Conservation (phyloP, 768 basidiomycete species). For the Hemileccinum impolitum region DNA sequence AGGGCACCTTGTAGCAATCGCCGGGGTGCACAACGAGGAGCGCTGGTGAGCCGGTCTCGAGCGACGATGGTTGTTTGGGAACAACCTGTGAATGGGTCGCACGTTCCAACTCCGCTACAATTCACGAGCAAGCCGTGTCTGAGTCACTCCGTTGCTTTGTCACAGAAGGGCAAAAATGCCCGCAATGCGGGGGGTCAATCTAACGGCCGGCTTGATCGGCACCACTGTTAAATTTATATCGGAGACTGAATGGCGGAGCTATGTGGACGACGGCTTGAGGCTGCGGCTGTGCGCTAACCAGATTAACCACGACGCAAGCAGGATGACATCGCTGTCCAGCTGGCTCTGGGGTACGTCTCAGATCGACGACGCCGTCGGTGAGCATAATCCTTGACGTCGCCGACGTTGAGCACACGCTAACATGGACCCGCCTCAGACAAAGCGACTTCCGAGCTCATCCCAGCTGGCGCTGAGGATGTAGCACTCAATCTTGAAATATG, state of each 20-base stretch:
- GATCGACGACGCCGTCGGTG: conserved; percentile 80
- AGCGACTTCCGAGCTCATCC: conserved; percentile 88
- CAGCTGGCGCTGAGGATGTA: conserved; percentile 83
- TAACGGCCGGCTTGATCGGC: conserved; percentile 7
- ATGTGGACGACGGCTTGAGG: conserved; percentile 12
- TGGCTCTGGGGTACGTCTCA: conserved; percentile 83
- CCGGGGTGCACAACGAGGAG: conserved; percentile 10
- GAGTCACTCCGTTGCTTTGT: conserved; percentile 22
- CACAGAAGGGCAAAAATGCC: not conserved
- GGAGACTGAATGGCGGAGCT: conserved; percentile 21
- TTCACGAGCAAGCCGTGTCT: conserved; percentile 19
- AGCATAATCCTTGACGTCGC: conserved; percentile 23
- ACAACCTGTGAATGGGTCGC: conserved; percentile 33
- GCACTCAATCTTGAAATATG: conserved; percentile 93
- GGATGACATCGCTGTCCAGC: conserved; percentile 58
- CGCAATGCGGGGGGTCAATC: too few relatives aligned
- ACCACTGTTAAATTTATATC: conserved; percentile 4
- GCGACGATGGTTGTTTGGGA: conserved; percentile 33
- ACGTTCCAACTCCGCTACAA: conserved; percentile 33
- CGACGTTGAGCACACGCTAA: conserved; percentile 8
- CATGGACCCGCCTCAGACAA: conserved; percentile 61
- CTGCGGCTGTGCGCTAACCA: conserved; percentile 15
- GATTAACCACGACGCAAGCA: conserved; percentile 2
- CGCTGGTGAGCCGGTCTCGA: conserved; percentile 16
- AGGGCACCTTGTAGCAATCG: conserved; percentile 1